Evolutionary conservation across 2,329 filamentous ascomycete species (phyloP).

Genomic region (Trichocomaceae sp.): DNA sequence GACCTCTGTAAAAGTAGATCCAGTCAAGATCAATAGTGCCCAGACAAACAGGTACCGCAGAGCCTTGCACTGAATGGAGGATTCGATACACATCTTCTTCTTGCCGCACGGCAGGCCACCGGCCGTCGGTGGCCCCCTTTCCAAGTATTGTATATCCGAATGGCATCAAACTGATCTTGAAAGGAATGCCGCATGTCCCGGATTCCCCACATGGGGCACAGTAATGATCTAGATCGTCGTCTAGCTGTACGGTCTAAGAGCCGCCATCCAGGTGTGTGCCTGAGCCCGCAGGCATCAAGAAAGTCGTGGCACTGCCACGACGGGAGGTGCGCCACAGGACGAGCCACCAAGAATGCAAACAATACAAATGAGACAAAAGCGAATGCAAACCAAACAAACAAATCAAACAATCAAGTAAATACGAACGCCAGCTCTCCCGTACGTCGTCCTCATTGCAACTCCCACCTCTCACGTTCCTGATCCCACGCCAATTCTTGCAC

Average conservation of each 20-base stretch:
- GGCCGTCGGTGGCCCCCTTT: neutral
- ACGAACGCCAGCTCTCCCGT: no score
- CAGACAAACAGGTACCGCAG: neutral
- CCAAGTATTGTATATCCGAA: neutral
- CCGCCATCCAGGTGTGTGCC: neutral
- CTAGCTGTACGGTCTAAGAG: conserved; percentile 13
- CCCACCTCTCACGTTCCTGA: no score
- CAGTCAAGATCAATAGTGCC: neutral
- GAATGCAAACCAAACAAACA: no score
- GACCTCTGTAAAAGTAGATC: neutral
- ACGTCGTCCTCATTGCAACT: no score
- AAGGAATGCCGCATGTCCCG: neutral
- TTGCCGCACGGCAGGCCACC: neutral
- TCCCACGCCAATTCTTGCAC: no score
- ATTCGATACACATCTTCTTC: neutral
- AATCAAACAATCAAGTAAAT: no score
- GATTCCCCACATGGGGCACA: neutral
- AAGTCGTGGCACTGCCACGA: neutral
- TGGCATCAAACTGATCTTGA: neutral
- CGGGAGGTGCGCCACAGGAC: no score
- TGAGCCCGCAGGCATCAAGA: neutral
- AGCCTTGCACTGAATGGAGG: neutral
- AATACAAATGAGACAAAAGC: no score
- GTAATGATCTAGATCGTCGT: neutral
- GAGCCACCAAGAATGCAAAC: no score